Base-by-base conservation (phyloP, 345 rosid genomes). In the Ceriops zippeliana region DNA sequence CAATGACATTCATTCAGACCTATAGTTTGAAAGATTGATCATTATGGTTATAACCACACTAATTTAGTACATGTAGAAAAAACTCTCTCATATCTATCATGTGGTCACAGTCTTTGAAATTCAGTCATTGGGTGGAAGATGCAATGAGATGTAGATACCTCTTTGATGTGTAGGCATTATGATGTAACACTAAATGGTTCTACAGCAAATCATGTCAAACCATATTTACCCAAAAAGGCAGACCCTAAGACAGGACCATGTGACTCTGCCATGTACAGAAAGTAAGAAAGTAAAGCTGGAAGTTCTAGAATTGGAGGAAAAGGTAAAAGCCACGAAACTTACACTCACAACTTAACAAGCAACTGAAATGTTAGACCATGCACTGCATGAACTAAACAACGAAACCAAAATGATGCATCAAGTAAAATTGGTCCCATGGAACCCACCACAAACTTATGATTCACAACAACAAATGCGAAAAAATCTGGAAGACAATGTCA, bases 1-100 rank as follows among this genome's bases (percentile, higher is more conserved):
- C 81, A 73, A 32, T 73, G 58, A 63, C 71, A 80, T 70, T 61
- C 74, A 64, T 73, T 72, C 61, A 82, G 80, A 86, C 91, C 98
- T 92, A 80, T 52, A 79, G 47, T 13, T 42, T 42, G 49, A 28
- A 51, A 32, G 62, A 46, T 21, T 28, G 54, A 2, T 62, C 38
- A 52, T 1, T 58, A n/a, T 65, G 68, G 73, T 19, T 6, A 58
- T 60, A 35, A 42, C 30, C 49, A 13, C 5, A 4, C 49, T 42
- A 11, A 42, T 42, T 42, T 42, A 42, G 49, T 13, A 42, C 15
- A 42, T 34, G 37, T 7, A 1, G 5, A 31, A 7, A 10, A 37
- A 22, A 27, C 34, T 37, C 20, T 28, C 16, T 2, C 27, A 22
- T 15, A 67, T 19, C 2, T 13, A 66, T 34, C 22, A 24, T 49